Evolutionary conservation across 306 rosid species (phyloP), one percentile per base, ranked within the genome.

Genomic region (Gleditsia sinensis): DNA sequence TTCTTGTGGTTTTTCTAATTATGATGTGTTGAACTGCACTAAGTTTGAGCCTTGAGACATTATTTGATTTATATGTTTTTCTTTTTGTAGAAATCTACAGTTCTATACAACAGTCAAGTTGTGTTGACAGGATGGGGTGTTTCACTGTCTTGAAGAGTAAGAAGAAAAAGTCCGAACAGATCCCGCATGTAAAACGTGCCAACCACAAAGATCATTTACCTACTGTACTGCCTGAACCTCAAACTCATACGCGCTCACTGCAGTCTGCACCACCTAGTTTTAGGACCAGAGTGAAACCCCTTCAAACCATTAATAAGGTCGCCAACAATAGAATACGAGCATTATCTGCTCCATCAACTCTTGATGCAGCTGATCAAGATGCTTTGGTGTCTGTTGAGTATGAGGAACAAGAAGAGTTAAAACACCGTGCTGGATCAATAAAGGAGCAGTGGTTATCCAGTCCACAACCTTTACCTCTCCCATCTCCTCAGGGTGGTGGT

Each of bases 391-490:
- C 86, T 13, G 17, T 76, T 75, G 99, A 90, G 71, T 90, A 88
- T 30, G 95, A 84, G 13, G 99, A 94, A 55, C 89, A 71, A 57
- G 96, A 92, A 59, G 99, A 94, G 75, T 72, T 82, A 4, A 91
- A 67, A 82, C 54, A 80, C 81, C 86, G 89, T 51, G 49, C 83
- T 14, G 91, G 78, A 60, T 86, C 84, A 36, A 77, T 77, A 57
- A 91, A 85, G 78, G 98, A 94, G 65, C 94, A 81, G 51, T 83
- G 20, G 16, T 53, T 88, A 23, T 83, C 96, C 19, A 87, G 84
- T 75, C 91, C 98, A 21, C 98, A 86, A 74, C 99, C 99, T 62
- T 96, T 95, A 81, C 99, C 99, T 20, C 98, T 95, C 43, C 99
- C 99, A 60, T 92, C 98, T 12, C 92, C 93, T 57, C 93, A 84